Percentiles rank a stretch among this genome's conserved stretches.
Conservation (phyloP, 495 filamentous ascomycete species). For the Letharia columbiana region DNA sequence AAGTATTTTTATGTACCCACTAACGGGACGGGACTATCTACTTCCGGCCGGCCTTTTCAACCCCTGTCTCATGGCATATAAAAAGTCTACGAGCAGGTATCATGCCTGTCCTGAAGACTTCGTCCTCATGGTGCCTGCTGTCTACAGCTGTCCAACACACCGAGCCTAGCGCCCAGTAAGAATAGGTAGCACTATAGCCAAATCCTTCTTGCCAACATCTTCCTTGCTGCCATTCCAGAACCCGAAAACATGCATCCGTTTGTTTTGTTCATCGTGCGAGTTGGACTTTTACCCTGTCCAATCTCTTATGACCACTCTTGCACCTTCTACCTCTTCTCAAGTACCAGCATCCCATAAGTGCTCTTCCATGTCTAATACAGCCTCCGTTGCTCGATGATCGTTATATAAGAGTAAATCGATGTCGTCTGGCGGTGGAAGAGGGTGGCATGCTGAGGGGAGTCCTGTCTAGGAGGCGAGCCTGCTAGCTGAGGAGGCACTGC, state of each 20-base stretch:
- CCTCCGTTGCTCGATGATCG: too few species aligned
- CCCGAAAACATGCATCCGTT: background rate
- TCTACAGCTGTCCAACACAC: background rate
- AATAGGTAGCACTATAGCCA: background rate
- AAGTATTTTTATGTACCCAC: background rate
- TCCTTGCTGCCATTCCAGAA: background rate
- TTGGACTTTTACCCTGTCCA: too few species aligned
- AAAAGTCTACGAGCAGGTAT: background rate
- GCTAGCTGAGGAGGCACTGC: too few species aligned
- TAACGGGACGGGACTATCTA: background rate
- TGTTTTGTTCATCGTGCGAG: background rate
- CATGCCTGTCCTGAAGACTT: background rate
- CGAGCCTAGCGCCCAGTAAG: background rate
- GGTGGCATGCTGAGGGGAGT: too few species aligned
- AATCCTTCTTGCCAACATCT: background rate
- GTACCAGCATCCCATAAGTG: too few species aligned
- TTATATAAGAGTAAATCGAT: too few species aligned
- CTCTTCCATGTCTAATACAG: too few species aligned
- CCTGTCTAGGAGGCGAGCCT: too few species aligned
- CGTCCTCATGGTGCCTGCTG: background rate
- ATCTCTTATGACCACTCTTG: too few species aligned
- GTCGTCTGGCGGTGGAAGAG: too few species aligned
- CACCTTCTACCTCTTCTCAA: too few species aligned
- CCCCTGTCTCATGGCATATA: background rate
- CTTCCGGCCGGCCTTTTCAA: background rate